A percentile compares a stretch with the other conserved stretches of the same genome.
These are phyloP conservation scores for Erigeron canadensis DNA, from an alignment of 129 eudicot species.

Conservation along the genomic window DNA sequence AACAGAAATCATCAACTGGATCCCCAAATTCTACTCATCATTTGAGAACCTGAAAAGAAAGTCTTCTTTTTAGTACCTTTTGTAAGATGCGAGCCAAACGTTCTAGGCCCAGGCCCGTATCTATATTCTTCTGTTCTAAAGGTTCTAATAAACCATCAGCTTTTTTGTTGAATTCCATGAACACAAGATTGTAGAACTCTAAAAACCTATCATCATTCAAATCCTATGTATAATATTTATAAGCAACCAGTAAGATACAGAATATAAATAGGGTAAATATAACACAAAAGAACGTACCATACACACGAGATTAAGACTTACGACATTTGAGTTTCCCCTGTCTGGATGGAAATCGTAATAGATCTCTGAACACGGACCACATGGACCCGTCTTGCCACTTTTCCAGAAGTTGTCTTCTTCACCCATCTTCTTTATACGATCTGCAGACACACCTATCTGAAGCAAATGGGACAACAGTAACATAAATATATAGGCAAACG, in stretches of 20 bases:
- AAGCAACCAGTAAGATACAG: constrained; percentile 8
- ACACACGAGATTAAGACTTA: constrained; percentile 43
- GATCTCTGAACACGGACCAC: constrained; percentile 98
- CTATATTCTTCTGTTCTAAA: constrained; percentile 83
- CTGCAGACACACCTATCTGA: constrained; percentile 79
- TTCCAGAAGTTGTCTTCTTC: constrained; percentile 98
- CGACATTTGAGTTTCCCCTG: constrained; percentile 60
- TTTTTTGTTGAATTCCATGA: constrained; percentile 81
- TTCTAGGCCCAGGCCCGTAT: constrained; percentile 94
- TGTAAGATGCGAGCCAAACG: constrained; percentile 97
- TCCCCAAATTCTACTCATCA: not conserved
- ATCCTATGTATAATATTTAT: constrained; percentile 50
- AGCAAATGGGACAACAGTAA: constrained; percentile 19
- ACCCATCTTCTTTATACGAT: constrained; percentile 89
- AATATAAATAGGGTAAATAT: constrained; percentile 9
- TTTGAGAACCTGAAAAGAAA: constrained; percentile 3
- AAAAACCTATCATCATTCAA: constrained; percentile 95
- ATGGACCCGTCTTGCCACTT: constrained; percentile 94
- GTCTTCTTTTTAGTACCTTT: constrained; percentile 42
- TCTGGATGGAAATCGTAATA: constrained; percentile 93
- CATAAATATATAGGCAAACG: not conserved
- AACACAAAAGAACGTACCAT: not conserved
- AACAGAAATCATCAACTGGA: not conserved
- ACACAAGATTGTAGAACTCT: constrained; percentile 96
- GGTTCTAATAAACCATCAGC: constrained; percentile 96